Conservation (phyloP, 805 yeast genomes). For the Soucietia sequanensis region DNA sequence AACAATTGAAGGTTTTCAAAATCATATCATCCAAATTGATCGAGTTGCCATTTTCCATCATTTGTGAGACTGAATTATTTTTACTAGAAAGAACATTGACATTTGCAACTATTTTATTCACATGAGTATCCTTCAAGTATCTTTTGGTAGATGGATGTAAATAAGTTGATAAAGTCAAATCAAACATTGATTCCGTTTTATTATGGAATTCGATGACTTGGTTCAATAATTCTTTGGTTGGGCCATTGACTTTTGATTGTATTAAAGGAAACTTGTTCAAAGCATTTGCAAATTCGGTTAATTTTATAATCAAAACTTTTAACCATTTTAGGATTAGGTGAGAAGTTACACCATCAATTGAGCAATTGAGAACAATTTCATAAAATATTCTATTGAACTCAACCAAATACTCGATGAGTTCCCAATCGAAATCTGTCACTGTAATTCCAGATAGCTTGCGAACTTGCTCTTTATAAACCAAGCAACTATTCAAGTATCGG, state of each 20-base stretch:
- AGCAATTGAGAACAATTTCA: conserved; percentile 10
- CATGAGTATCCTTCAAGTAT: conserved; percentile 15
- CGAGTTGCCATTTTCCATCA: neutral
- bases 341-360: conserved; percentile 7
- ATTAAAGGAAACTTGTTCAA: neutral
- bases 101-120: conserved; percentile 4
- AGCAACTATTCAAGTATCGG: conserved; percentile 6
- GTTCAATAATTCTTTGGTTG: conserved; percentile 5
- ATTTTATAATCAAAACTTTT: conserved; percentile 15
- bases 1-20: conserved; percentile 23
- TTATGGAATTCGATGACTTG: conserved; percentile 10
- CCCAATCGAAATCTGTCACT: conserved; percentile 16
- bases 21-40: conserved; percentile 19
- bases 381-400: conserved; percentile 9
- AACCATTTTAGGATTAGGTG: conserved; percentile 23
- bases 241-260: conserved; percentile 5
- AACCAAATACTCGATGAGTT: conserved; percentile 10
- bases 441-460: conserved; percentile 1
- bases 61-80: neutral
- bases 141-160: conserved; percentile 24
- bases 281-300: neutral
- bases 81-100: conserved; percentile 8
- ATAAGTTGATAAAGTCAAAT: conserved; percentile 14
- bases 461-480: conserved; percentile 10
- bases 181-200: conserved; percentile 12